phyloP scores from a whole-genome alignment of 2,329 filamentous ascomycete species.

The Septoria petroselini region DNA sequence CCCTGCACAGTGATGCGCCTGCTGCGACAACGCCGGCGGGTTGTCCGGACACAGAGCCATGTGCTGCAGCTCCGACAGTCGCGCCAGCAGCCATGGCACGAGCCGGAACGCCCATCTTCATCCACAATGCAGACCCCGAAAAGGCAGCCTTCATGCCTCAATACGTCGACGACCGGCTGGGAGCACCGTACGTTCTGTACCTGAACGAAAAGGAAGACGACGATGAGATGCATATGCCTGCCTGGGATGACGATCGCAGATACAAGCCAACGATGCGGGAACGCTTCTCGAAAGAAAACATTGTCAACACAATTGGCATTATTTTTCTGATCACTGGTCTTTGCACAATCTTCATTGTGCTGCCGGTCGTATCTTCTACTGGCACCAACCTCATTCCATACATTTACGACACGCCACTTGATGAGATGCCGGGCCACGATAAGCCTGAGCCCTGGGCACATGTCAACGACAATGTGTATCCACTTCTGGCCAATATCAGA shows the following conservation, averaged over 20 bases:
- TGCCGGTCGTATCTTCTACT: conserved; percentile 50
- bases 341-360: conserved; percentile 49
- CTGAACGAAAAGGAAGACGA: conserved; percentile 52
- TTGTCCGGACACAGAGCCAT: conserved; percentile 11
- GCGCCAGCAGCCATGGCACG: conserved; percentile 17
- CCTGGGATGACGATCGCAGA: conserved; percentile 48
- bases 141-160: conserved; percentile 37
- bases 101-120: conserved; percentile 31
- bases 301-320: conserved; percentile 45
- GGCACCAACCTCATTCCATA: conserved; percentile 43
- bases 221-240: conserved; percentile 55
- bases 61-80: conserved; percentile 16
- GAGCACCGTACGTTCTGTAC: conserved; percentile 49
- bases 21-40: neutral
- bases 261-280: conserved; percentile 46
- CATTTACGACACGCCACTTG: conserved; percentile 41
- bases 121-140: conserved; percentile 35
- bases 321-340: conserved; percentile 49
- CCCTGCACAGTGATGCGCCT: conserved; percentile 19
- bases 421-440: conserved; percentile 38
- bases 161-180: conserved; percentile 49
- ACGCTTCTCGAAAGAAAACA: conserved; percentile 45
- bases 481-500: conserved; percentile 49
- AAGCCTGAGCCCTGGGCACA: conserved; percentile 43
- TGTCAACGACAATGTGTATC: conserved; percentile 50